phyloP scores from a whole-genome alignment of 2,329 filamentous ascomycete species.

The Spiromastix sp. region DNA sequence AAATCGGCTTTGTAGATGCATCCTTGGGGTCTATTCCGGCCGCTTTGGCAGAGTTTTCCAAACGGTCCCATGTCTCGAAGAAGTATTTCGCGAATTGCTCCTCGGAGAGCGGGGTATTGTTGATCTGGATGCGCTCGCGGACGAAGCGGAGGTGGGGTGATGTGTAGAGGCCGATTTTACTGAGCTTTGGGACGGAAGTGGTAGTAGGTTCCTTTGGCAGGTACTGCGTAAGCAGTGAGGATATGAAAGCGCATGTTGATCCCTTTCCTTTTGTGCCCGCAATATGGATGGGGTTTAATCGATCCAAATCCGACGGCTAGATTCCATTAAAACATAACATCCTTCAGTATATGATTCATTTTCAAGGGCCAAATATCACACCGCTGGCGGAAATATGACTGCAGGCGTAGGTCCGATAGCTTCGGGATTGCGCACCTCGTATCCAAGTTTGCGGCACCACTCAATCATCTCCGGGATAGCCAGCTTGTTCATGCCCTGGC shows the following conservation, averaged over 20 bases:
- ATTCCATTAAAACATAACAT: not conserved
- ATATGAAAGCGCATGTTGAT: conserved; percentile 74
- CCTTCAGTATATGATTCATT: not conserved
- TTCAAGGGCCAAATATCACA: no score
- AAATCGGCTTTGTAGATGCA: conserved; percentile 64
- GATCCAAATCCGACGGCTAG: conserved; percentile 52
- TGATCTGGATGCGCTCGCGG: conserved; percentile 73
- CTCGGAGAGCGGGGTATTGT: conserved; percentile 59
- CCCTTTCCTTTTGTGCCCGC: conserved; percentile 94
- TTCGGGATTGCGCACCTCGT: conserved; percentile 47
- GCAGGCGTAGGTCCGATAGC: conserved; percentile 1
- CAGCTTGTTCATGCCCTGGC: conserved; percentile 59
- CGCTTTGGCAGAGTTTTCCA: conserved; percentile 44
- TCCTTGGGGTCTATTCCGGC: conserved; percentile 43
- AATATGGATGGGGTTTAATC: conserved; percentile 62
- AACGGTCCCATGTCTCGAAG: conserved; percentile 70
- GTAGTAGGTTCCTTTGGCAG: conserved; percentile 26
- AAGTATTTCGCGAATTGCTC: conserved; percentile 65
- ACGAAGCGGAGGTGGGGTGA: conserved; percentile 78
- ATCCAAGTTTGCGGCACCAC: conserved; percentile 67
- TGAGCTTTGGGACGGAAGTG: conserved; percentile 23
- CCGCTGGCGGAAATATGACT: not conserved
- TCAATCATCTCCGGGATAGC: conserved; percentile 74
- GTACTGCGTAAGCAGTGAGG: conserved; percentile 63
- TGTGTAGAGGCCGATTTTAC: conserved; percentile 68